Base-by-base conservation (phyloP, 202 grass and related monocot genomes). In the Musa balbisiana region DNA sequence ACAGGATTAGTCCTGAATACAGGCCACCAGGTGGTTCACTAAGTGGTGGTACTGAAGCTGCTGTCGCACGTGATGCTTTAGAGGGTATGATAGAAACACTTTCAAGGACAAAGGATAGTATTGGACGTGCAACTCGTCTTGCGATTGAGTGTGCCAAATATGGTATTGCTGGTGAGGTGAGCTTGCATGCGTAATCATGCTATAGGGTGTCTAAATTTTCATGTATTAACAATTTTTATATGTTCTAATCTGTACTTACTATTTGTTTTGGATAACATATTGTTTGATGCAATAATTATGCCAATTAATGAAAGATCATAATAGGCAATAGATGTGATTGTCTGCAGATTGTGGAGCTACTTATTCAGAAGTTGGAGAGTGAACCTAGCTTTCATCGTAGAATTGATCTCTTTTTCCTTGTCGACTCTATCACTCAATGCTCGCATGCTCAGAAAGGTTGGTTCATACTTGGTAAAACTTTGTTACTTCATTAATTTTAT, bases 71-170 rank as follows among this genome's bases (percentile, higher is more conserved):
- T 76, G 95, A 92, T 82, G 73, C 91, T 76, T 82, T 99, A 58
- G 95, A 99, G 81, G 89, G 91, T 83, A 93, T 93, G 91, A 83
- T 99, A 86, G 95, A 99, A 83, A 90, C 95, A 58, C 83, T 99
- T 69, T 94, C 95, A 10, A 94, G 95, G 83, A 99, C 91, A 80
- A 99, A 99, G 33, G 95, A 99, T 72, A 99, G 95, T 80, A 99
- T 99, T 85, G 89, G 91, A 50, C 95, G 95, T 85, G 95, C 95
- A 83, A 94, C 90, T 69, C 88, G 91, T 54, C 91, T 84, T 80
- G 95, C 95, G 55, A 94, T 99, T 43, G 95, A 99, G 54, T 99
- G 95, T 86, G 82, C 89, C 55, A 99, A 94, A 87, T 93, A 88
- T 85, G 95, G 95, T 72, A 92, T 99, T 76, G 80, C 90, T 77